phyloP scores from a whole-genome alignment of 495 filamentous ascomycete species.

The Penicillium cataractarum region DNA sequence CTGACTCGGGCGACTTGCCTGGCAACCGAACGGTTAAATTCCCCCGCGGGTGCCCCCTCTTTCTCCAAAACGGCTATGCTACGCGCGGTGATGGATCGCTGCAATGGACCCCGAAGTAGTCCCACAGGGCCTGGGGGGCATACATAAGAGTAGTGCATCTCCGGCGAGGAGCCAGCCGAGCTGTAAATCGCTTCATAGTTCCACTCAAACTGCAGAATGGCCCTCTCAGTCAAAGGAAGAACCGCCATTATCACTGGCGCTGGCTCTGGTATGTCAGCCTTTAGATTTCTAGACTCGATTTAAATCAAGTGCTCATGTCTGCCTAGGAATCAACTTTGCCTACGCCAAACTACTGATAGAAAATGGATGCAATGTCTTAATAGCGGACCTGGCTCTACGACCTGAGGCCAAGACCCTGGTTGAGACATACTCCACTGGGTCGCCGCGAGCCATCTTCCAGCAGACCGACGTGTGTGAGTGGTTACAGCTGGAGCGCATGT shows the following conservation, averaged over 20 bases:
- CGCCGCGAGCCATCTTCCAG: slow-evolving; percentile 60
- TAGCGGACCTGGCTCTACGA: slow-evolving; percentile 66
- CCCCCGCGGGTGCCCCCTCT: slow-evolving; percentile 11
- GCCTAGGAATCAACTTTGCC: slow-evolving; percentile 54
- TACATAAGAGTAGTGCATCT: slow-evolving; percentile 17
- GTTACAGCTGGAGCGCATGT: slow-evolving; percentile 60
- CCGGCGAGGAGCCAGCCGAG: neutral
- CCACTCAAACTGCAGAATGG: slow-evolving; percentile 29
- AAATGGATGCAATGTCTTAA: slow-evolving; percentile 64
- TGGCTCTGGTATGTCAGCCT: slow-evolving; percentile 59
- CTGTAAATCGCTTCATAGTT: neutral
- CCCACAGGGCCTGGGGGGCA: slow-evolving; percentile 15
- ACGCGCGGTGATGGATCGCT: slow-evolving; percentile 24
- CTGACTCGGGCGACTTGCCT: slow-evolving; percentile 20
- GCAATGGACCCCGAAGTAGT: slow-evolving; percentile 24
- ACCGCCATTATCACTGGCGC: slow-evolving; percentile 72
- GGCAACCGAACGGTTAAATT: slow-evolving; percentile 18
- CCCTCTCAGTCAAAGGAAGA: slow-evolving; percentile 59
- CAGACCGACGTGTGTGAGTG: slow-evolving; percentile 66
- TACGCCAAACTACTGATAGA: slow-evolving; percentile 63
- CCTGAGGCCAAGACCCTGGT: slow-evolving; percentile 64
- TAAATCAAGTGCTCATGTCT: slow-evolving; percentile 9
- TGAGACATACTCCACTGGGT: slow-evolving; percentile 47
- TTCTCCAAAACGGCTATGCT: slow-evolving; percentile 20
- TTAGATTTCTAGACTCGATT: neutral